Percentiles rank a stretch among this genome's conserved stretches.
phyloP scores from a whole-genome alignment of 2,329 filamentous ascomycete genomes.

The Diaporthe sp. region DNA sequence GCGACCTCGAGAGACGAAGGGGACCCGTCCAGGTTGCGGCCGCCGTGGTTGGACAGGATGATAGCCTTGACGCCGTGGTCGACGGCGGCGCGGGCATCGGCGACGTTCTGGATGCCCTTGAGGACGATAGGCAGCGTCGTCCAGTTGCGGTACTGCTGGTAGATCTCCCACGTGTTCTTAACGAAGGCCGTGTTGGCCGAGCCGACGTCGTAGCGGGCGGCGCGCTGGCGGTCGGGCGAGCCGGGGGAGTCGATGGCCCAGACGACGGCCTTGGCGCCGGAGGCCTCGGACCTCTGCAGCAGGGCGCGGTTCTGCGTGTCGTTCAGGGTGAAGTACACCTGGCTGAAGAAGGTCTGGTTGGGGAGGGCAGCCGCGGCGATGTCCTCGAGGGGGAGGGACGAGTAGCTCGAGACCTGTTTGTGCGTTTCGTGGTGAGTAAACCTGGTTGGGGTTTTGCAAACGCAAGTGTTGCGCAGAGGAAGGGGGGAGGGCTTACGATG shows the following conservation, averaged over 20 bases:
- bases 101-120: constrained; percentile 52
- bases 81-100: constrained; percentile 49
- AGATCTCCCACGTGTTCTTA: constrained; percentile 47
- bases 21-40: constrained; percentile 52
- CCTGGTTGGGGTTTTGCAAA: background rate
- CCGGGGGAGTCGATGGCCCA: constrained; percentile 54
- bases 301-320: constrained; percentile 46
- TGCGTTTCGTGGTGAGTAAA: background rate
- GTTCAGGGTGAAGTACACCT: constrained; percentile 47
- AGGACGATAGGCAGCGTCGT: constrained; percentile 52
- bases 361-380: constrained; percentile 46
- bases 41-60: constrained; percentile 56
- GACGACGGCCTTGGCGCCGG: constrained; percentile 50
- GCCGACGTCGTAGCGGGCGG: constrained; percentile 50
- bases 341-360: constrained; percentile 49
- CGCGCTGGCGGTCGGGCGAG: constrained; percentile 52
- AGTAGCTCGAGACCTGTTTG: constrained; percentile 46
- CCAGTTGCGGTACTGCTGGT: constrained; percentile 47
- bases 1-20: constrained; percentile 51
- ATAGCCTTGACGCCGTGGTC: constrained; percentile 48
- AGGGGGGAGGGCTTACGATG: constrained; percentile 45
- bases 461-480: background rate
- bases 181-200: constrained; percentile 42
- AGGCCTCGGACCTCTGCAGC: constrained; percentile 45
- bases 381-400: constrained; percentile 48